A percentile compares a stretch with the other conserved stretches of the same genome.
Conservation (phyloP, 257 asterid species). For the Parsonsia alboflavescens region DNA sequence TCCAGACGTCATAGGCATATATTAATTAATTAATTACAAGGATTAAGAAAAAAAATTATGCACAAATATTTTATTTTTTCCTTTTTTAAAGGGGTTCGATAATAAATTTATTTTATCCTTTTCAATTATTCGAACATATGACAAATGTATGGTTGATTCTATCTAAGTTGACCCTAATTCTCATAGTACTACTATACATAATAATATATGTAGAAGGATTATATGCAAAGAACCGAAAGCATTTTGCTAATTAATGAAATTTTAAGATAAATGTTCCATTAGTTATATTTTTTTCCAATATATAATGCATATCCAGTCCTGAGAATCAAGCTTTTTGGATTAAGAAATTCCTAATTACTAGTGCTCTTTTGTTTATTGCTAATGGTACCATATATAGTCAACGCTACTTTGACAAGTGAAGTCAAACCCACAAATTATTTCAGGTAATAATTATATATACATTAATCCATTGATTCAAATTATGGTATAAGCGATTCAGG, state of each 20-base stretch:
- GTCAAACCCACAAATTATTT: constrained; percentile 1
- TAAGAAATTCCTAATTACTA: constrained; percentile 18
- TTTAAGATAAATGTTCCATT: constrained; percentile 7
- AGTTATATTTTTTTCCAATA: not conserved
- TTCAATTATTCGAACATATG: constrained; percentile 9
- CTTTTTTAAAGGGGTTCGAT: not conserved
- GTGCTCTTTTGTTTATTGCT: constrained; percentile 22
- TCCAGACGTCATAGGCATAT: not conserved
- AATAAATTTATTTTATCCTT: not conserved
- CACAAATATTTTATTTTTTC: not conserved
- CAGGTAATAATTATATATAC: not conserved
- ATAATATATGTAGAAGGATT: constrained; percentile 8
- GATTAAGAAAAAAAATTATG: not conserved
- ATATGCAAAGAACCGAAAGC: constrained; percentile 21
- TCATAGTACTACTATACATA: too few relatives aligned
- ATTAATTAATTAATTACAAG: not conserved
- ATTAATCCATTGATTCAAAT: too few relatives aligned
- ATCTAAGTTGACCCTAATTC: constrained; percentile 41
- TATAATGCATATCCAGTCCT: not conserved
- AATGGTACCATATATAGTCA: constrained; percentile 13
- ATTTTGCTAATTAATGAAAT: not conserved
- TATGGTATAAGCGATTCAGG: too few relatives aligned
- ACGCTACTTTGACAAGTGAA: constrained; percentile 6
- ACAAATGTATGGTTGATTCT: constrained; percentile 37
- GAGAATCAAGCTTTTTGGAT: constrained; percentile 7